Conservation (phyloP, 805 yeast genomes). For the Candida chauliodis region DNA sequence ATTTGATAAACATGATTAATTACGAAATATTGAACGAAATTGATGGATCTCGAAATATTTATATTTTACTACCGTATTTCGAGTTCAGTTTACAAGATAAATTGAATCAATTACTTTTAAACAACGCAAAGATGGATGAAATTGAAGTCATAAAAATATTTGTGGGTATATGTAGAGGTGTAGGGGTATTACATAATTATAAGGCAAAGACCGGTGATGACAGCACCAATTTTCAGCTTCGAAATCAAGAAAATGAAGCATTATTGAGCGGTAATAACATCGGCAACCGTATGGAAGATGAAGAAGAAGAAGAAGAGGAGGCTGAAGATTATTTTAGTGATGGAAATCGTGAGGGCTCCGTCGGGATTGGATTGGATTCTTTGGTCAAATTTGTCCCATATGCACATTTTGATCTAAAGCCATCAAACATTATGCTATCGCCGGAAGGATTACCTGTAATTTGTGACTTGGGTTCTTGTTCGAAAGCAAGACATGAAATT, state of each 20-base stretch:
- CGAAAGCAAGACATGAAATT: slow-evolving; percentile 54
- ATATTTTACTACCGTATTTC: slow-evolving; percentile 76
- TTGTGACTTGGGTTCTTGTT: slow-evolving; percentile 80
- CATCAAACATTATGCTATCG: slow-evolving; percentile 81
- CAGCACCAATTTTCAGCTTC: neutral
- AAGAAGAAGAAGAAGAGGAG: slow-evolving; percentile 18
- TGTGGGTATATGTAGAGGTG: slow-evolving; percentile 69
- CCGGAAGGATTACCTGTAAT: slow-evolving; percentile 74
- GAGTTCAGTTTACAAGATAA: slow-evolving; percentile 72
- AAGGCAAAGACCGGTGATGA: slow-evolving; percentile 17
- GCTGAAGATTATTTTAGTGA: slow-evolving; percentile 3
- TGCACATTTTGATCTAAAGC: slow-evolving; percentile 86
- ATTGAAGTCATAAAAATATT: slow-evolving; percentile 58
- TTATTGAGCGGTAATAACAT: slow-evolving; percentile 14
- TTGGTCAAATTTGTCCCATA: slow-evolving; percentile 44
- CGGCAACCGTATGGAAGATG: slow-evolving; percentile 13
- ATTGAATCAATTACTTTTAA: slow-evolving; percentile 62
- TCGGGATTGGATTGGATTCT: slow-evolving; percentile 28
- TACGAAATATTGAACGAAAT: slow-evolving; percentile 67
- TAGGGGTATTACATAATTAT: slow-evolving; percentile 71
- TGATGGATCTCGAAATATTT: slow-evolving; percentile 78
- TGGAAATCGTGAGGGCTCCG: neutral
- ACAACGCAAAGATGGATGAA: slow-evolving; percentile 54
- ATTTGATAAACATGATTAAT: slow-evolving; percentile 66
- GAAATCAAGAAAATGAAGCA: slow-evolving; percentile 16